A percentile compares a stretch with the other conserved stretches of the same genome.
Conservation (phyloP, 2,329 filamentous ascomycete genomes). For the Mollisia scopiformis region DNA sequence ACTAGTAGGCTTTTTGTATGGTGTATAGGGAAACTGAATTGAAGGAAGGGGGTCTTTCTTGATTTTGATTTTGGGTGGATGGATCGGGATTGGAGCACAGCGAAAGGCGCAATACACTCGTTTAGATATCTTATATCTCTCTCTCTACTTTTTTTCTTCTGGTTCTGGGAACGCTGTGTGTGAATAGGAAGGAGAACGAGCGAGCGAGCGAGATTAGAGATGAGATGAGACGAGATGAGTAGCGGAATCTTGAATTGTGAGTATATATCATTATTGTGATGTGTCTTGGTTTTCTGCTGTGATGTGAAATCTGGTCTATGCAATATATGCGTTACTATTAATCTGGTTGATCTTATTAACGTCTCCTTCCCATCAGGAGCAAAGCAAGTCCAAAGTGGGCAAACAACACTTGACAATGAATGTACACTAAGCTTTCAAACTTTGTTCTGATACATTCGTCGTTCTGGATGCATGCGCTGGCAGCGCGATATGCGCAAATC, state of each 20-base stretch:
- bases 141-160: background rate
- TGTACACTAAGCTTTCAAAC: no score
- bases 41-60: conserved; percentile 1
- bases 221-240: background rate
- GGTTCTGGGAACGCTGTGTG: background rate
- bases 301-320: background rate
- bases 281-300: background rate
- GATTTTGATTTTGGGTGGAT: conserved; percentile 11
- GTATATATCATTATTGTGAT: background rate
- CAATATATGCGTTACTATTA: no score
- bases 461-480: no score
- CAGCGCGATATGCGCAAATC: no score
- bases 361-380: no score
- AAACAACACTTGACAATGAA: no score
- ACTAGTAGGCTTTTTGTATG: conserved; percentile 16
- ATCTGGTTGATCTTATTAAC: no score
- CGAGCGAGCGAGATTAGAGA: no score
- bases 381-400: no score
- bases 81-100: conserved; percentile 27
- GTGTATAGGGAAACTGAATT: conserved; percentile 19
- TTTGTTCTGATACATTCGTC: no score
- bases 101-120: conserved; percentile 33
- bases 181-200: no score
- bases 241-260: background rate
- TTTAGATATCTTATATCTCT: conserved; percentile 16